These are phyloP conservation scores for Conticribra weissflogii DNA, from an alignment of 108 stramenopile species.

Conservation along the genomic window DNA sequence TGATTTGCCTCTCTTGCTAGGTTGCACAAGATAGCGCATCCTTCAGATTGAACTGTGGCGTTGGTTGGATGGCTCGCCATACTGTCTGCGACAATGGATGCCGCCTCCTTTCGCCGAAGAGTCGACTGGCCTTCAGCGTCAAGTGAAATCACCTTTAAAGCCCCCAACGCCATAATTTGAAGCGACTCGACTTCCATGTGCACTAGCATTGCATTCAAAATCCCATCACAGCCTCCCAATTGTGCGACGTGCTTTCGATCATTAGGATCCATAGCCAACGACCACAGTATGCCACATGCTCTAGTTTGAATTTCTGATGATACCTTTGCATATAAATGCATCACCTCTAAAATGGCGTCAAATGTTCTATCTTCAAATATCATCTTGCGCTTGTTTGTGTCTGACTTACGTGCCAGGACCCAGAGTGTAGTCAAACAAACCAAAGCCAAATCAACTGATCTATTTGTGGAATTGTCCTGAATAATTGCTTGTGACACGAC, in stretches of 20 bases:
- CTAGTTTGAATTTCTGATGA: slow-evolving; percentile 30
- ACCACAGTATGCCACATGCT: slow-evolving; percentile 40
- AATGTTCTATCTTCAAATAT: slow-evolving; percentile 30
- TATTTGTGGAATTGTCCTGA: slow-evolving; percentile 20
- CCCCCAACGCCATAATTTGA: slow-evolving; percentile 37
- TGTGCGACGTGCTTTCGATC: slow-evolving; percentile 32
- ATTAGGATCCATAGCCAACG: slow-evolving; percentile 31
- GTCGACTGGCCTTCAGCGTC: slow-evolving; percentile 25
- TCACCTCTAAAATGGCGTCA: slow-evolving; percentile 50
- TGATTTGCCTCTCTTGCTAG: slow-evolving; percentile 30
- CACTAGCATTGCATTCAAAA: slow-evolving; percentile 28
- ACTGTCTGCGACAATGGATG: slow-evolving; percentile 22
- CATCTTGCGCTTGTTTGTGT: slow-evolving; percentile 33
- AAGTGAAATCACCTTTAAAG: slow-evolving; percentile 38
- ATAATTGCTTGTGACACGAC: slow-evolving; percentile 29
- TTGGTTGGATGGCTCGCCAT: slow-evolving; percentile 29
- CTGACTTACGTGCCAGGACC: slow-evolving; percentile 36
- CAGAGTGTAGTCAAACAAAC: slow-evolving; percentile 37
- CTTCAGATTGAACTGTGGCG: slow-evolving; percentile 39
- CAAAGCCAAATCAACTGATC: slow-evolving; percentile 24
- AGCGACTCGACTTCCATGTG: slow-evolving; percentile 19
- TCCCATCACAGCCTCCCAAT: slow-evolving; percentile 35
- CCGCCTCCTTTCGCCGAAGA: slow-evolving; percentile 10
- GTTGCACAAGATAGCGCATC: slow-evolving; percentile 41
- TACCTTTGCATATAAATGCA: slow-evolving; percentile 31